Base-by-base conservation (phyloP, 139 green algal species). In the Asterochloris sp. region DNA sequence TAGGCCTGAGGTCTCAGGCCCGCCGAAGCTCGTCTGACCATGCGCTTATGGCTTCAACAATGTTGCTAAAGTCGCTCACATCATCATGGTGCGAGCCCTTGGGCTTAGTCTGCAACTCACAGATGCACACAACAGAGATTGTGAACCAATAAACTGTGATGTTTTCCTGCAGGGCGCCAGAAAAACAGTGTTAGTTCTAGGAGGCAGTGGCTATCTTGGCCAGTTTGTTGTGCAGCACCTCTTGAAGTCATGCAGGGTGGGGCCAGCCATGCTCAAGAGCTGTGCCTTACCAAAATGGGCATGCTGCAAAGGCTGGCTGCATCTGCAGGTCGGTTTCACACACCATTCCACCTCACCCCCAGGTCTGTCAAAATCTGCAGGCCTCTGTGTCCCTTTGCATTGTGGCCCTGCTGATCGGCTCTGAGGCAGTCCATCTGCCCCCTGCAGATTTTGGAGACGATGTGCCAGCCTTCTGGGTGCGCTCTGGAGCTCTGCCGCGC, bases 211-310 rank as follows among this genome's bases (percentile, higher is more conserved):
- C 28, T 94, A 92, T 61, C 68, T 92, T 0, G 90, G 87, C 26
- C 89, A 93, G 69, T 92, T 93, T 79, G 61, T 93, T 17, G 86
- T 92, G 61, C 64, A 88, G 63, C 68, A 83, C 14, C 69, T 91
- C 19, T 75, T 38, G 12, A 73, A 69, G 4, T 71, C 47, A 12
- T 86, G 81, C 14, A 82, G 83, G 83, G 86, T 85, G 47, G 68
- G 64, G 47, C n/a, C 60, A 21, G 12, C 21, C 14, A 26, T 74
- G 15, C 47, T 64, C 77, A 17, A 63, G 13, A 62, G 38, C 38
- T 54, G 38, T 76, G 19, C 21, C 12, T 38, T 29, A 1, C 17
- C 27, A 75, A 64, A 19, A 62, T 12, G 21, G 15, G 27, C 62
- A 23, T 68, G 15, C 28, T 54, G 26, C 23, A 69, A 67, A 17